These are phyloP conservation scores for Rhodotorula paludigena DNA, from an alignment of 768 basidiomycete genomes.

Conservation along the genomic window DNA sequence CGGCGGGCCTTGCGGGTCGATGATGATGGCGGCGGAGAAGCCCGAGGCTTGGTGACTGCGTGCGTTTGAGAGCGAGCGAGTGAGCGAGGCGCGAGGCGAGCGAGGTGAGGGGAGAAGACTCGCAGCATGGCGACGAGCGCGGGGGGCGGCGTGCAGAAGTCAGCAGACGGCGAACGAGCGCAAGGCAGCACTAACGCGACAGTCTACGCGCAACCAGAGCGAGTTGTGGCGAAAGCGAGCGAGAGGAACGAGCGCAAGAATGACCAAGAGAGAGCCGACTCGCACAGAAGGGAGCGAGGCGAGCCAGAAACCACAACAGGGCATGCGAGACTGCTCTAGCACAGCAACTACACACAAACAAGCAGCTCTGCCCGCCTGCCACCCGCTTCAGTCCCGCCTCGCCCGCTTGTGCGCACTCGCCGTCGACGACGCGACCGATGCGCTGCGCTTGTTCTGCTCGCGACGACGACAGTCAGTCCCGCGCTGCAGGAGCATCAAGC, in stretches of 20 bases:
- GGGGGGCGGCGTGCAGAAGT: not conserved
- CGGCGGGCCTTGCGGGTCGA: not conserved
- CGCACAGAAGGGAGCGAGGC: not conserved
- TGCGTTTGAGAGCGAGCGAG: not conserved
- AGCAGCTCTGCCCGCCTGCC: not conserved
- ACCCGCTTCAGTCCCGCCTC: constrained; percentile 12
- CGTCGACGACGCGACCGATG: constrained; percentile 32
- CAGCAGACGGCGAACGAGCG: no score
- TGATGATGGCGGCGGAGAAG: not conserved
- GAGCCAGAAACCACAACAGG: not conserved
- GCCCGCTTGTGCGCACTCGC: constrained; percentile 33
- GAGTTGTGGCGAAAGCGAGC: no score
- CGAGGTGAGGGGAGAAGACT: not conserved
- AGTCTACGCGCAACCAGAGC: no score
- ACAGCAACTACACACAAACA: not conserved
- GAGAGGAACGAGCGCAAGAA: not conserved
- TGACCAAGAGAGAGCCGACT: not conserved
- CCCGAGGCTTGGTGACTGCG: not conserved
- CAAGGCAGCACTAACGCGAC: not conserved
- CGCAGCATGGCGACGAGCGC: not conserved
- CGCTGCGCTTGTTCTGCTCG: constrained; percentile 25
- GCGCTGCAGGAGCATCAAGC: no score
- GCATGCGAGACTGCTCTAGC: not conserved
- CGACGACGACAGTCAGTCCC: not conserved
- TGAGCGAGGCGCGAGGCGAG: not conserved